Percentiles rank a stretch among this genome's conserved stretches.
These are phyloP conservation scores for Oenanthe sinensis DNA, from an alignment of 129 eudicot species.

Conservation along the genomic window DNA sequence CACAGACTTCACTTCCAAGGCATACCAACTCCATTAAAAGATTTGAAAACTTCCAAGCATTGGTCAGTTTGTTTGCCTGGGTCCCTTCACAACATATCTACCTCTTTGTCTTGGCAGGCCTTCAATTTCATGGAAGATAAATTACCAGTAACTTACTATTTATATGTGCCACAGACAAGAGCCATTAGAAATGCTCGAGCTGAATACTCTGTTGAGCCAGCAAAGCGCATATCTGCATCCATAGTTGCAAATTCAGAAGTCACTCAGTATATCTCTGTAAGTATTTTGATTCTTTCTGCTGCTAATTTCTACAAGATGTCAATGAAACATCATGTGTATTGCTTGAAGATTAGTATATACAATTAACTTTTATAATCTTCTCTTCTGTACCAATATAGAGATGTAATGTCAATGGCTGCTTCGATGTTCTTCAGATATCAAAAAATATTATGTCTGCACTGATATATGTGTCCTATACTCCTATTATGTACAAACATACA, in stretches of 20 bases:
- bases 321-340: background rate
- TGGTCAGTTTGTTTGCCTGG: constrained; percentile 42
- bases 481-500: background rate
- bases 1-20: constrained; percentile 74
- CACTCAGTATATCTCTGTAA: constrained; percentile 68
- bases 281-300: constrained; percentile 16
- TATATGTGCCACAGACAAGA: constrained; percentile 49
- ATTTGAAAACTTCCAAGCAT: constrained; percentile 87
- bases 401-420: background rate
- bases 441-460: background rate
- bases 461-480: background rate
- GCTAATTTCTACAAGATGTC: background rate
- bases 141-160: constrained; percentile 5
- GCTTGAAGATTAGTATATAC: background rate
- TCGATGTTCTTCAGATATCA: background rate
- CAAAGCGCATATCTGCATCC: constrained; percentile 86
- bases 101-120: background rate
- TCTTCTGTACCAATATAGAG: background rate
- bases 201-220: constrained; percentile 97
- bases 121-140: background rate
- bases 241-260: constrained; percentile 86
- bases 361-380: background rate
- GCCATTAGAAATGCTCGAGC: constrained; percentile 93
- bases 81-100: background rate
- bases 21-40: constrained; percentile 53